These are phyloP conservation scores for Isoetes engelmannii DNA, from an alignment of 83 land plant species.

Conservation along the genomic window DNA sequence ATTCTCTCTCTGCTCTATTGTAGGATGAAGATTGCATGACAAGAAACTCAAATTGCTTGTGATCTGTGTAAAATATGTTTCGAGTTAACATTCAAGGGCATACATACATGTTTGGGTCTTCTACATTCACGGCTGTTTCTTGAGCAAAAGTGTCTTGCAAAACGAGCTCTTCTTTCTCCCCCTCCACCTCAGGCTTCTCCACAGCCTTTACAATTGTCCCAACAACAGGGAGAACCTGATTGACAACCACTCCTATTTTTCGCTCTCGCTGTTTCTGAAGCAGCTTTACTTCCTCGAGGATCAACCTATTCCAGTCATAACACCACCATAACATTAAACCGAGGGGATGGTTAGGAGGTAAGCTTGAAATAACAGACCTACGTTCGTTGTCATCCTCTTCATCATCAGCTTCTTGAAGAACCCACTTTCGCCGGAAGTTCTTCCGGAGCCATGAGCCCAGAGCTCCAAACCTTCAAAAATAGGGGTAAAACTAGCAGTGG, in stretches of 20 bases:
- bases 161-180: slow-evolving; percentile 86
- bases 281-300: slow-evolving; percentile 72
- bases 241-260: slow-evolving; percentile 51
- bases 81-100: too few species aligned
- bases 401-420: slow-evolving; percentile 15
- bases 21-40: too few species aligned
- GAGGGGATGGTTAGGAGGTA: neutral
- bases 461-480: neutral
- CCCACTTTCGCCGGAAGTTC: slow-evolving; percentile 25
- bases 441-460: slow-evolving; percentile 9
- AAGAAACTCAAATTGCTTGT: too few species aligned
- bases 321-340: neutral
- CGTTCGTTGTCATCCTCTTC: slow-evolving; percentile 29
- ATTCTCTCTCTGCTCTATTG: too few species aligned
- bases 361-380: neutral
- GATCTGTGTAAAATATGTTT: too few species aligned
- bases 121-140: slow-evolving; percentile 90
- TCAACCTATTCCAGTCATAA: slow-evolving; percentile 30
- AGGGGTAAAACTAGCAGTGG: too few species aligned
- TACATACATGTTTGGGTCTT: slow-evolving; percentile 94
- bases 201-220: slow-evolving; percentile 8
- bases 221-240: slow-evolving; percentile 11
- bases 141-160: slow-evolving; percentile 97
- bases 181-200: slow-evolving; percentile 50
- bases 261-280: slow-evolving; percentile 79